A percentile compares a stretch with the other conserved stretches of the same genome.
Conservation (phyloP, 164 flowering plant genomes). For the Vitis riparia region DNA sequence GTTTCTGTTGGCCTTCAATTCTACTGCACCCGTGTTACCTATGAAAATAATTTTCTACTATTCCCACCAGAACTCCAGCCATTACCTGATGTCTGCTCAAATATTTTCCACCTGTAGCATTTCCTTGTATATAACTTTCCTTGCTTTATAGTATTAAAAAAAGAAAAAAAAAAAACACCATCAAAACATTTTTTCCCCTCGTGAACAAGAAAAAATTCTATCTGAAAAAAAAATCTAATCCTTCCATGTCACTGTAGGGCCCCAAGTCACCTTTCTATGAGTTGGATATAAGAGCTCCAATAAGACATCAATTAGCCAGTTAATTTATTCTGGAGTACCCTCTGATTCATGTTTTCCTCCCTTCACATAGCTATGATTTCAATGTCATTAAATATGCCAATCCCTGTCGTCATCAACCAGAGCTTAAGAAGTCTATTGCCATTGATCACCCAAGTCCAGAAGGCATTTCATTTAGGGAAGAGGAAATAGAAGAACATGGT, state of each 20-base stretch:
- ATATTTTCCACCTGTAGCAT: too few relatives aligned
- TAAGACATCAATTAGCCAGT: slow-evolving; percentile 53
- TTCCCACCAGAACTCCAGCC: too few relatives aligned
- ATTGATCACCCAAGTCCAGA: slow-evolving; percentile 31
- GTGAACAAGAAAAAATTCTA: too few relatives aligned
- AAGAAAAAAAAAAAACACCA: too few relatives aligned
- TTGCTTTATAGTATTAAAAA: too few relatives aligned
- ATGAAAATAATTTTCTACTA: too few relatives aligned
- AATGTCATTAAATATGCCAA: slow-evolving; percentile 42
- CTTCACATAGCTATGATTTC: slow-evolving; percentile 56
- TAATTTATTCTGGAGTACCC: slow-evolving; percentile 74
- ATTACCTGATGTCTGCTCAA: too few relatives aligned
- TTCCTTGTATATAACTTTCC: too few relatives aligned
- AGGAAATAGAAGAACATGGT: slow-evolving; percentile 57
- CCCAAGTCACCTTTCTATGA: slow-evolving; percentile 55
- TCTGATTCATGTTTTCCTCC: slow-evolving; percentile 68
- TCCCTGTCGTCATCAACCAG: slow-evolving; percentile 13
- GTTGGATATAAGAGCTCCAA: slow-evolving; percentile 51
- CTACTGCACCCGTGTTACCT: too few relatives aligned
- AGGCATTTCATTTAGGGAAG: slow-evolving; percentile 64
- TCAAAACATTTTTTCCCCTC: too few relatives aligned
- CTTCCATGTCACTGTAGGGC: slow-evolving; percentile 40
- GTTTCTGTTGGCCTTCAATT: too few relatives aligned
- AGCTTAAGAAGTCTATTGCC: slow-evolving; percentile 13
- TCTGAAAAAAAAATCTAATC: too few relatives aligned